Conservation (phyloP, 169 alveolate genomes). For the Hammondia hammondi region DNA sequence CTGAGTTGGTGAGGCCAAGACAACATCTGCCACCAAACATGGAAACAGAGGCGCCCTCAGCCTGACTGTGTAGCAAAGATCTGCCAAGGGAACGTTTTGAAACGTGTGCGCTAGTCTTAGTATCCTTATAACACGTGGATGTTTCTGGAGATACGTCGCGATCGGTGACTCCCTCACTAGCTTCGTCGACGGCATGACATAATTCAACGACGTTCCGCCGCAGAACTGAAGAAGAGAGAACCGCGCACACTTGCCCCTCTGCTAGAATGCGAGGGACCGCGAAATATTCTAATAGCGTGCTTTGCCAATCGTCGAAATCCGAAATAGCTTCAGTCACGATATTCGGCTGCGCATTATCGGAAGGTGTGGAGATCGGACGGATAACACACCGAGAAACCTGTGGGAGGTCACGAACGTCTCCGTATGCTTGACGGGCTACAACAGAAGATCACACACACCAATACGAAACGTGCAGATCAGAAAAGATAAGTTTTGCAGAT, state of each 20-base stretch:
- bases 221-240: background rate
- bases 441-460: too few relatives aligned
- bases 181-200: background rate
- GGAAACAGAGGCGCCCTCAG: too few relatives aligned
- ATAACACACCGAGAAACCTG: background rate
- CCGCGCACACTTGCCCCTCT: background rate
- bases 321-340: background rate
- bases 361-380: background rate
- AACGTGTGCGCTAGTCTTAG: too few relatives aligned
- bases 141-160: too few relatives aligned
- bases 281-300: background rate
- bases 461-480: too few relatives aligned
- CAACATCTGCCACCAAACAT: too few relatives aligned
- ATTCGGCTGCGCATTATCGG: background rate
- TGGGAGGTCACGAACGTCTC: background rate
- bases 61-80: too few relatives aligned
- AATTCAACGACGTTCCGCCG: background rate
- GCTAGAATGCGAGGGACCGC: slow-evolving; percentile 8
- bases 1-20: too few relatives aligned
- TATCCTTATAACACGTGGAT: too few relatives aligned
- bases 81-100: too few relatives aligned
- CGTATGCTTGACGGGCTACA: too few relatives aligned
- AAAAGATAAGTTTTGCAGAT: too few relatives aligned
- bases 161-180: background rate
- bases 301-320: background rate